Conservation (phyloP, 768 basidiomycete species). For the Trametes villosa region DNA sequence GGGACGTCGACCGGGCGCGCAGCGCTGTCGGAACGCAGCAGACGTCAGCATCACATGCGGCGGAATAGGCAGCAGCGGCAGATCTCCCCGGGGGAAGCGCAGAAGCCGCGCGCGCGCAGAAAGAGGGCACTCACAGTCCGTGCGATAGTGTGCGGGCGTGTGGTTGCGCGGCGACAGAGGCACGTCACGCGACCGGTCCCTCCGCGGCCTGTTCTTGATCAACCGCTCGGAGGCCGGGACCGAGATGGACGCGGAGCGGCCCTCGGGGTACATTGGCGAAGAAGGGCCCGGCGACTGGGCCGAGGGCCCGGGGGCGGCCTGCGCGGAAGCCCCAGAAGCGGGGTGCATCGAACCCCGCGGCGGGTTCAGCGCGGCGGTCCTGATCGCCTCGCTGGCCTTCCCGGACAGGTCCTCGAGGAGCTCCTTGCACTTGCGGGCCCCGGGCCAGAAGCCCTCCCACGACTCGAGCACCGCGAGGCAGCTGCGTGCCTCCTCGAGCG, state of each 20-base stretch:
- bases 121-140: conserved; percentile 36
- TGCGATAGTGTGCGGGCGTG: conserved; percentile 32
- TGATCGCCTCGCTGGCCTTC: conserved; percentile 72
- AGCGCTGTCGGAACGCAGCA: conserved; percentile 48
- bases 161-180: conserved; percentile 35
- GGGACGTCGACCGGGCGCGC: conserved; percentile 76
- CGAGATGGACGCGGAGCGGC: conserved; percentile 22
- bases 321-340: conserved; percentile 19
- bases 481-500: conserved; percentile 83
- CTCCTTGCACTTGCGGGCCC: conserved; percentile 86
- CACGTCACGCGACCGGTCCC: conserved; percentile 39
- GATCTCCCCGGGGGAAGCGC: conserved; percentile 24
- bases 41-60: conserved; percentile 19
- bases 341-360: conserved; percentile 20
- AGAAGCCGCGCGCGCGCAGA: conserved; percentile 6
- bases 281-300: conserved; percentile 23
- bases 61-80: conserved; percentile 18
- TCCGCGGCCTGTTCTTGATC: conserved; percentile 33
- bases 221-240: conserved; percentile 29
- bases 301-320: conserved; percentile 14
- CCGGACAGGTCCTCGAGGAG: conserved; percentile 69
- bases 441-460: conserved; percentile 89
- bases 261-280: conserved; percentile 16
- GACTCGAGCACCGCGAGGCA: conserved; percentile 72
- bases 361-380: conserved; percentile 31